These are phyloP conservation scores for Graphilbum sp. DNA, from an alignment of 2,329 filamentous ascomycete genomes.

Conservation along the genomic window DNA sequence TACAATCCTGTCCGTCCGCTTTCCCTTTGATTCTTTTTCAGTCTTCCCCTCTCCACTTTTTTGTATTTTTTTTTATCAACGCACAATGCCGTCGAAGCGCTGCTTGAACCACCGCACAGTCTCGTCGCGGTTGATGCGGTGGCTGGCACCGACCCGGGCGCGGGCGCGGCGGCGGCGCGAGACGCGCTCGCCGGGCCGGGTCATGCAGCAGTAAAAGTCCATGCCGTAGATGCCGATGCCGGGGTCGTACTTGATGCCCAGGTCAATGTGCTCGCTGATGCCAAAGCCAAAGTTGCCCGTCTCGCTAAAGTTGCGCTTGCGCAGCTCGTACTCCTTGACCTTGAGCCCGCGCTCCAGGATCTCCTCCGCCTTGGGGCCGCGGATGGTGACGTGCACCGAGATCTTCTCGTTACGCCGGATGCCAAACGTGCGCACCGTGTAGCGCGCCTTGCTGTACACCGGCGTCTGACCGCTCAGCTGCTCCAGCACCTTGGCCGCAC, in stretches of 20 bases:
- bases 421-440: slow-evolving; percentile 99
- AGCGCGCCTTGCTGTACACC: slow-evolving; percentile 99
- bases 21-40: neutral
- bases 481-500: slow-evolving; percentile 99
- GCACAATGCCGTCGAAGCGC: slow-evolving; percentile 96
- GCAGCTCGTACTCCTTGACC: slow-evolving; percentile 99
- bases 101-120: slow-evolving; percentile 90
- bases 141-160: slow-evolving; percentile 68
- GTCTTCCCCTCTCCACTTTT: neutral
- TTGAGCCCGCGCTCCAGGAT: slow-evolving; percentile 99
- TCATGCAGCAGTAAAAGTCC: slow-evolving; percentile 99
- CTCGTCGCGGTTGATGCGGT: slow-evolving; percentile 89
- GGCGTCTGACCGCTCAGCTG: slow-evolving; percentile 99
- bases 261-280: slow-evolving; percentile 99
- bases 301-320: slow-evolving; percentile 99
- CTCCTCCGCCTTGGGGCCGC: slow-evolving; percentile 92
- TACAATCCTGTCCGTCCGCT: slow-evolving; percentile 17
- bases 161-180: slow-evolving; percentile 85
- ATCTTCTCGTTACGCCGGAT: slow-evolving; percentile 99
- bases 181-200: slow-evolving; percentile 95
- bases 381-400: slow-evolving; percentile 96
- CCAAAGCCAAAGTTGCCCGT: slow-evolving; percentile 99
- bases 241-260: slow-evolving; percentile 99
- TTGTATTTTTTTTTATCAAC: slow-evolving; percentile 39
- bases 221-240: slow-evolving; percentile 98